A percentile compares a stretch with the other conserved stretches of the same genome.
Conservation (phyloP, 139 green algal genomes). For the Chlorella sorokiniana region DNA sequence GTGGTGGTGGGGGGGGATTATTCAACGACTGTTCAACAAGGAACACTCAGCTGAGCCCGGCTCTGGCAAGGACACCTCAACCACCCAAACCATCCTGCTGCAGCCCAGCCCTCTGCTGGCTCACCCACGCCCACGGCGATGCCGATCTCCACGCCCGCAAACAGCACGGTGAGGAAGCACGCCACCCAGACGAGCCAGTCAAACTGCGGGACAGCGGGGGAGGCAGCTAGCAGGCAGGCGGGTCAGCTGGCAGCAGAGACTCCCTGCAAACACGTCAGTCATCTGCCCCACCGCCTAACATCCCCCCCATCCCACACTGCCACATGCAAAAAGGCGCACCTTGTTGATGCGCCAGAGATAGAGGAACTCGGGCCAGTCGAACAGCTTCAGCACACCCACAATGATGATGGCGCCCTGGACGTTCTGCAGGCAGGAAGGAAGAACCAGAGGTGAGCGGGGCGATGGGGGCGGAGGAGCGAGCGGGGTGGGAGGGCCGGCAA, state of each 20-base stretch:
- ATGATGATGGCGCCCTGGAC: slow-evolving; percentile 29
- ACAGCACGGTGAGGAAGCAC: slow-evolving; percentile 37
- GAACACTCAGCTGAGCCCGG: not conserved
- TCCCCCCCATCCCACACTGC: too few relatives aligned
- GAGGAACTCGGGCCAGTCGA: slow-evolving; percentile 57
- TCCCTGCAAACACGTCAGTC: too few relatives aligned
- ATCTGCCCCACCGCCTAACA: too few relatives aligned
- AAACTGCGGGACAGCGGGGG: too few relatives aligned
- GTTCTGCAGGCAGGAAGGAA: not conserved
- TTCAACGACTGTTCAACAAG: too few relatives aligned
- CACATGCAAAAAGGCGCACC: too few relatives aligned
- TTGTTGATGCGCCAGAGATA: slow-evolving; percentile 49
- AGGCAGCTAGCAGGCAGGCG: too few relatives aligned
- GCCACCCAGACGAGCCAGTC: slow-evolving; percentile 43
- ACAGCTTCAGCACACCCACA: slow-evolving; percentile 60
- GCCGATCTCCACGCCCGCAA: slow-evolving; percentile 50
- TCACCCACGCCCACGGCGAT: slow-evolving; percentile 39
- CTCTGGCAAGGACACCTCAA: not conserved
- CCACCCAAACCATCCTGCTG: not conserved
- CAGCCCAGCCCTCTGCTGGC: not conserved
- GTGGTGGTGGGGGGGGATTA: too few relatives aligned
- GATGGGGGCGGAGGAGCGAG: not conserved
- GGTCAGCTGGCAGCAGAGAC: too few relatives aligned
- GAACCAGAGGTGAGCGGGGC: not conserved
- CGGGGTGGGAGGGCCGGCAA: too few relatives aligned